Base-by-base conservation (phyloP, 2,329 filamentous ascomycete genomes). In the Diaporthe citriasiana region DNA sequence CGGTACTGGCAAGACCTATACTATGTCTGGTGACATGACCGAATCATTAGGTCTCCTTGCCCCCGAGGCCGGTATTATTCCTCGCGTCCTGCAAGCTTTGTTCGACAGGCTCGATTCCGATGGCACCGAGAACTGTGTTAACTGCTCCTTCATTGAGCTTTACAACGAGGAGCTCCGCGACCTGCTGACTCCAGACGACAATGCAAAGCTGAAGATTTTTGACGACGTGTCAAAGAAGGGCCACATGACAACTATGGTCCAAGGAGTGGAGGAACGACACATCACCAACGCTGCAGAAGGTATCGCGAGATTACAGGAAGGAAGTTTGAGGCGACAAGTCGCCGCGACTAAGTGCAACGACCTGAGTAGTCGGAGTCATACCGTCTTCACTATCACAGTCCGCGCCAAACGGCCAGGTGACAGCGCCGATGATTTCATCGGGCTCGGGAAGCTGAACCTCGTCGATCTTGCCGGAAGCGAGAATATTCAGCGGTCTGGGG, bases 311-410 rank as follows among this genome's bases (percentile, higher is more conserved):
- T 89, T 99, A 59, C 94, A 97, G 79, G 89, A 93, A 76, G 97
- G 97, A 76, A 98, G 95, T 82, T 89, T 97, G 84, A 97, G 95
- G 83, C 93, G 97, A 66, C 97, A 99, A 83, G 97, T 99, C n/a
- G 97, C 97, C 8, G 95, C 97, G 5, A 99, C 97, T n/a, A 98
- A 98, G 84, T 99, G 97, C 89, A 99, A 99, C 82, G 97, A 99
- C 79, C 90, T 98, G 72, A 98, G 95, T 84, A 98, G 95, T 79
- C 92, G 97, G 82, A 98, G 95, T 85, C 97, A 99, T 81, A 99
- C 97, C 0, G 93, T 99, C 30, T 99, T 99, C 81, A 98, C 97
- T 10, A 94, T 99, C 75, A 98, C 96, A 0, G 94, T 95, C 0
- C 95, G 95, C 80, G 93, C 95, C 79, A 98, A 97, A 83, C 92